phyloP scores from a whole-genome alignment of 352 stramenopile species.

The Phytophthora macrochlamydospora region DNA sequence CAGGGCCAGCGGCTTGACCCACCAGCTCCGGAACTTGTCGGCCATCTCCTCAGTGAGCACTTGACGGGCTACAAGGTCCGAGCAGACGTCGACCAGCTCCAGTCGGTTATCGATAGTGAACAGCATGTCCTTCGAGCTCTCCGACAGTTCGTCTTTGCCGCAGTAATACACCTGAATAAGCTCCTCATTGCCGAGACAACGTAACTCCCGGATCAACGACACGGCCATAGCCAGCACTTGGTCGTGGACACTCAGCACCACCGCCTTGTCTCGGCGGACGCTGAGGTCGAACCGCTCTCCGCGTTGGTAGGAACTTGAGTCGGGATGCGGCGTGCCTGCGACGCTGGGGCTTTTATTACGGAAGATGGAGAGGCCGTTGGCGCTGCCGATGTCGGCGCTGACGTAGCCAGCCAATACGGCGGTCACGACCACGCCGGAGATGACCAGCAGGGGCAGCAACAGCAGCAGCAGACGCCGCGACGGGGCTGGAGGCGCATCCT shows the following conservation, averaged over 20 bases:
- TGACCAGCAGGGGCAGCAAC: constrained; percentile 12
- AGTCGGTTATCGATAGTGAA: constrained; percentile 42
- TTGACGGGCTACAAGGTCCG: constrained; percentile 27
- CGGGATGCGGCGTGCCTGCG: constrained; percentile 12
- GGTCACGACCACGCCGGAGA: constrained; percentile 16
- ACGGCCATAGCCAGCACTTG: constrained; percentile 44
- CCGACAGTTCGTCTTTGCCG: constrained; percentile 44
- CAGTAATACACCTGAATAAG: constrained; percentile 30
- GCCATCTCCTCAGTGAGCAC: constrained; percentile 21
- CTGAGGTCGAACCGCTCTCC: constrained; percentile 26
- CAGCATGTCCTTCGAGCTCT: constrained; percentile 33
- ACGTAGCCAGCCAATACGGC: constrained; percentile 20
- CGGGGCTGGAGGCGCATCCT: constrained; percentile 7
- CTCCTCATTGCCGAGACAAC: constrained; percentile 40
- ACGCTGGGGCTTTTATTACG: constrained; percentile 7
- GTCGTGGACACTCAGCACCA: constrained; percentile 49
- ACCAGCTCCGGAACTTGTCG: constrained; percentile 53
- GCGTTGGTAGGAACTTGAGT: constrained; percentile 19
- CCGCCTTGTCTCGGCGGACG: constrained; percentile 21
- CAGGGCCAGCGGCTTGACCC: constrained; percentile 30
- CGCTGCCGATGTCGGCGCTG: constrained; percentile 8
- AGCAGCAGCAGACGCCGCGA: constrained; percentile 14
- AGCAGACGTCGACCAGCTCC: constrained; percentile 69
- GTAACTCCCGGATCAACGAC: constrained; percentile 61
- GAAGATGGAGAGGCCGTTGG: constrained; percentile 17